Evolutionary conservation across 345 rosid genomes (phyloP), one percentile per base, ranked within the genome.

Genomic region (Clarkia xantiana): DNA sequence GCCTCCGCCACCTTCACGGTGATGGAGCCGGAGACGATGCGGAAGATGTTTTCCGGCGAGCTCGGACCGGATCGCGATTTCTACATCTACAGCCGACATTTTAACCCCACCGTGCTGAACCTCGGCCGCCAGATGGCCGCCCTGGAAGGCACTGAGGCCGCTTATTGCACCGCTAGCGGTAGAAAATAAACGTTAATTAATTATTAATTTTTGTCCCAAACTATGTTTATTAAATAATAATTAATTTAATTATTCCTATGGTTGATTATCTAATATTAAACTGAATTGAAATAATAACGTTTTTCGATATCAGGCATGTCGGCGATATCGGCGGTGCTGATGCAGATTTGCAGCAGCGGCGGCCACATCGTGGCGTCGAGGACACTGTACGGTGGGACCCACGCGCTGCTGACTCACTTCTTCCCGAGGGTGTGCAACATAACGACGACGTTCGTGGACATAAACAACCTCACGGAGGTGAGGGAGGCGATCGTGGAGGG

Each of bases 261-360:
- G n/a, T n/a, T n/a, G n/a, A n/a, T n/a, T n/a, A n/a, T n/a, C n/a
- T n/a, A n/a, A n/a, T n/a, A n/a, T n/a, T n/a, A n/a, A n/a, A n/a
- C n/a, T n/a, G n/a, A n/a, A n/a, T n/a, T n/a, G n/a, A n/a, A n/a
- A n/a, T n/a, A n/a, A n/a, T n/a, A n/a, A n/a, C n/a, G n/a, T n/a
- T n/a, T n/a, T n/a, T n/a, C n/a, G n/a, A n/a, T n/a, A n/a, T n/a
- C 69, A 91, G 98, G 98, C 20, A 84, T 84, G 98, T 75, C 98
- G 2, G 98, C 98, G 22, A 91, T 91, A 65, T 82, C 98, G 3
- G 73, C 94, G 56, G 96, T 84, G 61, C 42, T 91, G 66, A 42
- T 91, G 50, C 98, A 91, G 60, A 82, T 86, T 0, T 91, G 96
- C 74, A 78, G 90, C 76, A 86, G 87, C 60, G 96, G 98, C 15